Conservation (phyloP, 345 rosid species). For the Camelina laxa region DNA sequence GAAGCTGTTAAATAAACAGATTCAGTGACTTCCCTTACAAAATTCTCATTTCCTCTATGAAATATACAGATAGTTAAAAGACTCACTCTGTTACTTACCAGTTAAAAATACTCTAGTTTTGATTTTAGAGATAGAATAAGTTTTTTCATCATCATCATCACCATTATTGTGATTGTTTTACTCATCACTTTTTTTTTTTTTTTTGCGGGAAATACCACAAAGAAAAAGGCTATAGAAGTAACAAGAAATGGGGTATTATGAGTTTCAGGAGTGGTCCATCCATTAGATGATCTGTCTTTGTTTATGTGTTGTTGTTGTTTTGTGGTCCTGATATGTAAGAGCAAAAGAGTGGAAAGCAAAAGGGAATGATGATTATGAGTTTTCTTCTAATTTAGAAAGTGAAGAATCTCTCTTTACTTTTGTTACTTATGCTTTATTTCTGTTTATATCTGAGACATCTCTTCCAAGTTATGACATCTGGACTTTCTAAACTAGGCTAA, state of each 20-base stretch:
- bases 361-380: constrained; percentile 24
- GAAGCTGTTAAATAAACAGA: neutral
- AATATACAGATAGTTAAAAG: neutral
- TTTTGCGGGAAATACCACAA: constrained; percentile 31
- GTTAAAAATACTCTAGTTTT: neutral
- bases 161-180: constrained; percentile 34
- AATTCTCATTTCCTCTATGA: neutral
- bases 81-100: neutral
- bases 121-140: neutral
- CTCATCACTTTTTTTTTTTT: constrained; percentile 25
- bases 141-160: constrained; percentile 5
- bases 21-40: constrained; percentile 4
- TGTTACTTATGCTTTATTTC: constrained; percentile 32
- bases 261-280: constrained; percentile 43
- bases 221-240: neutral
- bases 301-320: constrained; percentile 34
- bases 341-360: constrained; percentile 29
- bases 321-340: constrained; percentile 38
- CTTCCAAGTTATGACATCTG: constrained; percentile 26
- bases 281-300: constrained; percentile 36
- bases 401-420: constrained; percentile 43
- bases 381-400: constrained; percentile 37
- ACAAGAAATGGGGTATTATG: constrained; percentile 28
- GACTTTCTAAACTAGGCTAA: constrained; percentile 24
- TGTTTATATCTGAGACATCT: constrained; percentile 30